These are phyloP conservation scores for Curvularia hawaiiensis DNA, from an alignment of 2,329 filamentous ascomycete genomes.

Conservation along the genomic window DNA sequence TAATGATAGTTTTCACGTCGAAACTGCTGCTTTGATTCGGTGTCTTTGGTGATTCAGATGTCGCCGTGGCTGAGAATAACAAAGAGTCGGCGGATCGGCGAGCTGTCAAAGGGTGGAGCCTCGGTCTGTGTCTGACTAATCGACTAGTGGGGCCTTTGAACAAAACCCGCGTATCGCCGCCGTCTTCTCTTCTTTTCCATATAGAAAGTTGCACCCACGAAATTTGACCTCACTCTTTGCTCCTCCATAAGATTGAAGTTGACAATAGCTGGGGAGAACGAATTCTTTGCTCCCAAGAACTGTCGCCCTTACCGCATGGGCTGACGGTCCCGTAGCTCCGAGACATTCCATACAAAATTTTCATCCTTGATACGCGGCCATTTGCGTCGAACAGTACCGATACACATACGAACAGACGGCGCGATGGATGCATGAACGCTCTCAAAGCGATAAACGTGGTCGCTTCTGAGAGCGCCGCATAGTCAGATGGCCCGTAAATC, in stretches of 20 bases:
- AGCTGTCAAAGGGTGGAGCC: not conserved
- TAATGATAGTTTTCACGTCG: not conserved
- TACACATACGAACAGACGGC: constrained; percentile 23
- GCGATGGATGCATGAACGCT: constrained; percentile 51
- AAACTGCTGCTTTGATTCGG: not conserved
- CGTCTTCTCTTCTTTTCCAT: constrained; percentile 27
- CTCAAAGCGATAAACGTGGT: constrained; percentile 40
- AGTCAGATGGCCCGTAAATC: constrained; percentile 28
- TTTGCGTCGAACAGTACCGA: constrained; percentile 12
- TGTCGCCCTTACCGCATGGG: constrained; percentile 36
- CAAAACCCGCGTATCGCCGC: constrained; percentile 25
- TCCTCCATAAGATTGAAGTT: constrained; percentile 61
- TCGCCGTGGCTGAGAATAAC: not conserved
- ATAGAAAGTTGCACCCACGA: constrained; percentile 49
- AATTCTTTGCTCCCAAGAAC: constrained; percentile 49
- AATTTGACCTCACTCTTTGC: constrained; percentile 64
- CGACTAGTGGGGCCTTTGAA: not conserved
- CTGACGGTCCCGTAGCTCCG: constrained; percentile 46
- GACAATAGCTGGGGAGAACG: constrained; percentile 58
- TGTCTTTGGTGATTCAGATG: not conserved
- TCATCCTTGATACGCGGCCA: constrained; percentile 13
- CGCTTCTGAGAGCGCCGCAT: constrained; percentile 31
- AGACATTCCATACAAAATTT: constrained; percentile 30
- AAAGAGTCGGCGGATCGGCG: not conserved
- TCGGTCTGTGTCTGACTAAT: constrained; percentile 3